These are phyloP conservation scores for Teunomyces cretensis DNA, from an alignment of 805 yeast genomes.

Conservation along the genomic window DNA sequence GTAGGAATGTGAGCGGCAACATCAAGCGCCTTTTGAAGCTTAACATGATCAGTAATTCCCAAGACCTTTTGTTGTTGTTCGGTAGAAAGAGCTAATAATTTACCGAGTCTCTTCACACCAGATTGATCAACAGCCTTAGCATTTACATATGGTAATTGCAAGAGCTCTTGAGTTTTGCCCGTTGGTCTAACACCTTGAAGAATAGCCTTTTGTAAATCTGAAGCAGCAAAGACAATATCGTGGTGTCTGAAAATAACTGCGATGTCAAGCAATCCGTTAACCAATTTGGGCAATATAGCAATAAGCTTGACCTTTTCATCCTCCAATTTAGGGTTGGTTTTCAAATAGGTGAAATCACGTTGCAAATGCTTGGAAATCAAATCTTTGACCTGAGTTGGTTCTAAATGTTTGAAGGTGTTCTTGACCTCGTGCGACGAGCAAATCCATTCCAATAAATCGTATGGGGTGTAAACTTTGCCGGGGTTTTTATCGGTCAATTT, in stretches of 20 bases:
- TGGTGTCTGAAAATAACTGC: constrained; percentile 75
- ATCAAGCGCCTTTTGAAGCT: constrained; percentile 49
- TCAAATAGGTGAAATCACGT: constrained; percentile 39
- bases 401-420: constrained; percentile 38
- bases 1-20: constrained; percentile 69
- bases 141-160: constrained; percentile 80
- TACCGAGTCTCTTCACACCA: constrained; percentile 64
- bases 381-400: constrained; percentile 47
- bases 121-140: constrained; percentile 41
- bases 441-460: constrained; percentile 57
- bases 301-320: constrained; percentile 55
- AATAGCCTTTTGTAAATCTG: constrained; percentile 68
- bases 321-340: constrained; percentile 22
- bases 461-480: constrained; percentile 58
- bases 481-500: constrained; percentile 73
- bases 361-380: constrained; percentile 59
- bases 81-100: constrained; percentile 59
- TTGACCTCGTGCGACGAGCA: constrained; percentile 66
- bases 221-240: constrained; percentile 58
- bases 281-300: constrained; percentile 60
- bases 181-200: constrained; percentile 70
- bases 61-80: constrained; percentile 55
- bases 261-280: constrained; percentile 75
- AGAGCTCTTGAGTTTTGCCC: constrained; percentile 57
- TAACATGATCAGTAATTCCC: constrained; percentile 48